Evolutionary conservation across 331 rosid species (phyloP).

Genomic region (Arachis monticola): DNA sequence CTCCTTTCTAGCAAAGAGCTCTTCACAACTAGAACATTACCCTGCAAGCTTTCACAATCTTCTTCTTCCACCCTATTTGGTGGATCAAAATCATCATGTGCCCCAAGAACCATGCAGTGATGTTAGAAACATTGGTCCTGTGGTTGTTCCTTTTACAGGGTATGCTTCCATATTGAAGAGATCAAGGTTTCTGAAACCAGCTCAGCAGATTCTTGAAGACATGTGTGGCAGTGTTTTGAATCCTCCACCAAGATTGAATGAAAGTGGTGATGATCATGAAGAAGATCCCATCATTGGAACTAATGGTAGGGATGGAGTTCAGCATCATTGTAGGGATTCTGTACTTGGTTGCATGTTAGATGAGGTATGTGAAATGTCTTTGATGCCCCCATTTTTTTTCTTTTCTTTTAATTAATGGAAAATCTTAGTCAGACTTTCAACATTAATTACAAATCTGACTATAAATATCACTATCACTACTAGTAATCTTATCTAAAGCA

Average conservation of each 20-base stretch:
- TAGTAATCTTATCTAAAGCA: background rate
- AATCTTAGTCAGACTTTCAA: too few species aligned
- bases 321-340: constrained; percentile 12
- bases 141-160: constrained; percentile 8
- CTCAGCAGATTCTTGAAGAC: constrained; percentile 19
- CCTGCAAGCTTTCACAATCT: background rate
- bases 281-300: background rate
- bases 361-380: constrained; percentile 18
- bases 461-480: background rate
- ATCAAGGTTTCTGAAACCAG: constrained; percentile 8
- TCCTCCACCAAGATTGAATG: constrained; percentile 3
- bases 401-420: background rate
- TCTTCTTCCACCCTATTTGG: background rate
- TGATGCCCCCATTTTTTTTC: background rate
- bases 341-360: constrained; percentile 3
- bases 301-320: background rate
- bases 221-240: constrained; percentile 3
- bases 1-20: background rate
- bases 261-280: background rate
- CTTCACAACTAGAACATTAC: background rate
- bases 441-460: background rate
- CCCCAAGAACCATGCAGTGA: background rate
- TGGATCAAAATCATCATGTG: background rate
- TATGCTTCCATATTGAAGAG: background rate
- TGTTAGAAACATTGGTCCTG: background rate